phyloP scores from a whole-genome alignment of 1,139 yeast genomes.

The Yamadazyma diospyri region DNA sequence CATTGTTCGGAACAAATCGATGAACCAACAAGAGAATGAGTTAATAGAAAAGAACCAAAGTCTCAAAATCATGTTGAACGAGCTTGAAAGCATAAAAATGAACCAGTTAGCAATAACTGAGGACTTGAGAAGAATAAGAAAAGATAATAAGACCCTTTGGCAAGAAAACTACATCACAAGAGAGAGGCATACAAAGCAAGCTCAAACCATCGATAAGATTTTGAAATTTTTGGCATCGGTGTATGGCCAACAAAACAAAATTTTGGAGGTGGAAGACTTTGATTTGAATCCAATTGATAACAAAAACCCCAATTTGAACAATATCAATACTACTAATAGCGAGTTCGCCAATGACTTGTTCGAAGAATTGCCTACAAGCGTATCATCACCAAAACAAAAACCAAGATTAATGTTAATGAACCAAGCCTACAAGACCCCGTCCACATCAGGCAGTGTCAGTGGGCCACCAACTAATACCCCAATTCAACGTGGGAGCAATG shows the following conservation, averaged over 20 bases:
- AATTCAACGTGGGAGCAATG: neutral
- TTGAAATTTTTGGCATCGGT: conserved; percentile 81
- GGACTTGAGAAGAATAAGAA: conserved; percentile 75
- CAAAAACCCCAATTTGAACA: conserved; percentile 7
- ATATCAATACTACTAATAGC: conserved; percentile 4
- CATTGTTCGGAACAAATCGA: conserved; percentile 50
- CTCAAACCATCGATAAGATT: conserved; percentile 84
- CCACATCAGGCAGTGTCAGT: conserved; percentile 5
- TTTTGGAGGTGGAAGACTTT: conserved; percentile 30
- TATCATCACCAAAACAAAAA: conserved; percentile 22
- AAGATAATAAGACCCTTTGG: conserved; percentile 90
- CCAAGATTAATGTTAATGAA: conserved; percentile 45
- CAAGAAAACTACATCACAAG: conserved; percentile 79
- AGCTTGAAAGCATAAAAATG: conserved; percentile 70
- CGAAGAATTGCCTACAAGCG: conserved; percentile 13
- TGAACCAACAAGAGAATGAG: conserved; percentile 40
- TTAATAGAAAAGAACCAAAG: conserved; percentile 35
- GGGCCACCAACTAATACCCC: conserved; percentile 12
- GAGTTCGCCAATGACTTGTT: conserved; percentile 10
- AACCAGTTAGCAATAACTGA: conserved; percentile 81
- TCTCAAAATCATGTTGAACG: conserved; percentile 57
- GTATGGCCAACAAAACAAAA: conserved; percentile 66
- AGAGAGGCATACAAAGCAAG: conserved; percentile 81
- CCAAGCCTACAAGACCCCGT: conserved; percentile 27
- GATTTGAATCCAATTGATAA: conserved; percentile 4